phyloP scores from a whole-genome alignment of 768 basidiomycete species.

The Rhodosporidiobolus sp. region DNA sequence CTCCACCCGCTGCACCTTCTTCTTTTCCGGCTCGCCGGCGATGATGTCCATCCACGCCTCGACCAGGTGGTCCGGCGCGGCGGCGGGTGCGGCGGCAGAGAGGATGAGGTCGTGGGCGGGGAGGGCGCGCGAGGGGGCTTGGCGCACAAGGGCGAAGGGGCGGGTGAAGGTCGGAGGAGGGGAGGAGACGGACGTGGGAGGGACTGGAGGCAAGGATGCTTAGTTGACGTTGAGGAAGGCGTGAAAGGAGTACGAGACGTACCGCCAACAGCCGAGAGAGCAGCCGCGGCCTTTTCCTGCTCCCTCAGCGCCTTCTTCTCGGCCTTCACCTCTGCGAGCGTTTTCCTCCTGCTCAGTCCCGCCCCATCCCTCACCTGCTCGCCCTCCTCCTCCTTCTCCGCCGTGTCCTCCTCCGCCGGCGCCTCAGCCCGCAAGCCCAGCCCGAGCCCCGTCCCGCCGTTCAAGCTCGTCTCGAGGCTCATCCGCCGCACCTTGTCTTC shows the following conservation, averaged over 20 bases:
- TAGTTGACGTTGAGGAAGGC: neutral
- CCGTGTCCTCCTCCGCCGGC: neutral
- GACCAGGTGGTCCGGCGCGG: constrained; percentile 4
- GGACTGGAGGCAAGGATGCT: neutral
- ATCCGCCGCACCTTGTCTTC: constrained; percentile 6
- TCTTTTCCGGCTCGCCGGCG: neutral
- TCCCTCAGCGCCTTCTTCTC: neutral
- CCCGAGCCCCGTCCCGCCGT: constrained; percentile 11
- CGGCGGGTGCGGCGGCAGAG: neutral
- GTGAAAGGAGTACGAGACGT: too few relatives aligned
- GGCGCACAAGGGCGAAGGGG: constrained; percentile 16
- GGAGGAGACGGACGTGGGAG: neutral
- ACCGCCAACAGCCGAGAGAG: too few relatives aligned
- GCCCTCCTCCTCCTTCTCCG: neutral
- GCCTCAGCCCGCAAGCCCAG: neutral
- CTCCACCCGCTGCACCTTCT: too few relatives aligned
- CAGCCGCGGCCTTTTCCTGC: too few relatives aligned
- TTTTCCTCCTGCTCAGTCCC: neutral
- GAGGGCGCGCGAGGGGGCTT: neutral
- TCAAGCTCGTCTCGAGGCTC: constrained; percentile 9
- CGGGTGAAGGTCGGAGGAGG: neutral
- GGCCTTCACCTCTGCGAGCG: neutral
- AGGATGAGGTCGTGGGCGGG: constrained; percentile 7
- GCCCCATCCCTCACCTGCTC: neutral
- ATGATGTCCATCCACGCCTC: constrained; percentile 33